Conservation (phyloP, 176 grass and related monocot genomes). For the Cymbopogon citratus region DNA sequence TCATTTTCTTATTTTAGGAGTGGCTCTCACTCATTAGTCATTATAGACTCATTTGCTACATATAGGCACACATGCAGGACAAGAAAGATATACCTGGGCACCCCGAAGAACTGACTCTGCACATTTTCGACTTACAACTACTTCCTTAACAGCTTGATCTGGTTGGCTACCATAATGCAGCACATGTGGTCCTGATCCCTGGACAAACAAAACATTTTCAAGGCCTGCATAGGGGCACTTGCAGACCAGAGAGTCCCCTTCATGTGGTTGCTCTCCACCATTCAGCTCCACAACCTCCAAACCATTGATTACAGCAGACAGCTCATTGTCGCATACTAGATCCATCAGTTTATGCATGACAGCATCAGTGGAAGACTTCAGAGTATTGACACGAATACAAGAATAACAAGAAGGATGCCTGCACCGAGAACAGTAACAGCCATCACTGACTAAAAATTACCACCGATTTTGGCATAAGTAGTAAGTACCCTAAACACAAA, state of each 20-base stretch:
- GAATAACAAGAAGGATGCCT: slow-evolving; percentile 86
- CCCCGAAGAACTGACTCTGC: slow-evolving; percentile 95
- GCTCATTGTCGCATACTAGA: slow-evolving; percentile 34
- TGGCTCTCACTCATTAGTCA: background rate
- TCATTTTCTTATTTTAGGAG: background rate
- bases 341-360: slow-evolving; percentile 59
- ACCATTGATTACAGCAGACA: slow-evolving; percentile 33
- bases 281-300: slow-evolving; percentile 30
- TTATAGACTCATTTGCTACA: background rate
- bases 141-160: slow-evolving; percentile 59
- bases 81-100: slow-evolving; percentile 59
- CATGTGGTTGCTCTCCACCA: slow-evolving; percentile 27
- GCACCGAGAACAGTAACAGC: slow-evolving; percentile 18
- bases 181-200: slow-evolving; percentile 76
- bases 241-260: slow-evolving; percentile 21
- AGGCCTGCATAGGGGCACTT: slow-evolving; percentile 65
- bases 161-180: slow-evolving; percentile 34
- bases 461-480: background rate
- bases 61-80: background rate
- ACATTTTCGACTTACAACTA: slow-evolving; percentile 96
- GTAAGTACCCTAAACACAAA: background rate
- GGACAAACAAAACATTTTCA: slow-evolving; percentile 73
- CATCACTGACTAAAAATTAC: background rate
- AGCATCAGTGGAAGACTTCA: slow-evolving; percentile 56
- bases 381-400: slow-evolving; percentile 84